A percentile compares a stretch with the other conserved stretches of the same genome.
These are phyloP conservation scores for Xylaria sp. DNA, from an alignment of 2,329 filamentous ascomycete species.

Conservation along the genomic window DNA sequence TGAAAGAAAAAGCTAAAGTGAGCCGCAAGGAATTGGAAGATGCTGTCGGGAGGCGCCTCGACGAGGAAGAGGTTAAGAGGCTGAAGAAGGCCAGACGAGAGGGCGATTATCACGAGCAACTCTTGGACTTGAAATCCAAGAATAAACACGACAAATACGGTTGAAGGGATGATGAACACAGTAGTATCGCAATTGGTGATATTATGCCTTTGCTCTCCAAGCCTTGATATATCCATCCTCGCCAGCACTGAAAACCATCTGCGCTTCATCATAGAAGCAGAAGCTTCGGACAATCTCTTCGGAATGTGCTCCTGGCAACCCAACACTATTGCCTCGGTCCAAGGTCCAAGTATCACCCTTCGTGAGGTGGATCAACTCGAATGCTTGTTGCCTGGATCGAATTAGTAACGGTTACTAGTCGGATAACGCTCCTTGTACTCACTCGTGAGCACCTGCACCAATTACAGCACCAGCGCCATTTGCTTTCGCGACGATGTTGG, in stretches of 20 bases:
- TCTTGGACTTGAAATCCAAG: slow-evolving; percentile 90
- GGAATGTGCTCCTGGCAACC: slow-evolving; percentile 71
- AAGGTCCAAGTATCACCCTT: slow-evolving; percentile 65
- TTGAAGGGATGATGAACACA: slow-evolving; percentile 47
- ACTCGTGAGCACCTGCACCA: slow-evolving; percentile 76
- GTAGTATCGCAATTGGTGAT: slow-evolving; percentile 28
- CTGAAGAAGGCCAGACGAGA: slow-evolving; percentile 86
- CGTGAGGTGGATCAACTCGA: slow-evolving; percentile 70
- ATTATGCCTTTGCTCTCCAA: slow-evolving; percentile 58
- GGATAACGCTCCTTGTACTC: slow-evolving; percentile 49
- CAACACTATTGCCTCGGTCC: slow-evolving; percentile 65
- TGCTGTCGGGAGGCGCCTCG: slow-evolving; percentile 77
- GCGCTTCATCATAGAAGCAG: slow-evolving; percentile 70
- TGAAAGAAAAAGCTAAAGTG: slow-evolving; percentile 86
- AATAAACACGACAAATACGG: slow-evolving; percentile 90
- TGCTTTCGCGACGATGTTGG: slow-evolving; percentile 71
- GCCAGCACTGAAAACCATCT: slow-evolving; percentile 68
- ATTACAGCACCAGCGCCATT: slow-evolving; percentile 69
- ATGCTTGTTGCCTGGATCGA: slow-evolving; percentile 56
- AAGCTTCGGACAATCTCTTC: slow-evolving; percentile 72
- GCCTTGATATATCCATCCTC: slow-evolving; percentile 69
- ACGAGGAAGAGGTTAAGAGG: slow-evolving; percentile 86
- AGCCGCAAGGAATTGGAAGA: slow-evolving; percentile 86
- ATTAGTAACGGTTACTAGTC: slow-evolving; percentile 20
- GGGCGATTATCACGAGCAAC: slow-evolving; percentile 87